Evolutionary conservation across 805 yeast species (phyloP), one percentile per base, ranked within the genome.

Genomic region (Yarrowia yakushimensis): DNA sequence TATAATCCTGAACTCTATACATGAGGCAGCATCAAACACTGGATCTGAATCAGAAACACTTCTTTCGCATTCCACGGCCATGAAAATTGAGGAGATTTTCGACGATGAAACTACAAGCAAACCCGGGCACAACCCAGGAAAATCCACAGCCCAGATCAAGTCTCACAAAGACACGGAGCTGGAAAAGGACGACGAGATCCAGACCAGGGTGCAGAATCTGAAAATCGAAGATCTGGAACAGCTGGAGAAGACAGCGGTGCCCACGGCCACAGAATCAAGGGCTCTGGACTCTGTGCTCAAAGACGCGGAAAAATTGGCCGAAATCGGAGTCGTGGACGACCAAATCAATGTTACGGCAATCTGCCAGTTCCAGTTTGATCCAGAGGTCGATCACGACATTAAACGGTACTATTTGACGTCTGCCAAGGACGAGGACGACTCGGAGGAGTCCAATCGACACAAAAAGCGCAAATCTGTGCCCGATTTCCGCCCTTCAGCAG

Each of bases 41-140:
- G n/a, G 37, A 17, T 25, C 15, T n/a, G 10, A 3, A 7, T 11
- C 23, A n/a, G n/a, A n/a, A n/a, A n/a, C n/a, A n/a, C n/a, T n/a
- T n/a, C n/a, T n/a, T n/a, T n/a, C n/a, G n/a, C n/a, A n/a, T n/a
- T n/a, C 11, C 3, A 4, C 27, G 9, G 27, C 18, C 8, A 48
- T 48, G 55, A 48, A 48, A 31, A 31, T 48, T 4, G 55, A 48
- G 30, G 55, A 48, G 55, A 48, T 48, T 22, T 48, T 48, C 55
- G 39, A 33, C 30, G 55, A 48, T 31, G 55, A 48, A 33, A 48
- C 55, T n/a, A 48, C 55, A 11, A 48, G 28, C 4, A 45, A 45
- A n/a, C 52, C 50, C 17, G 11, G 17, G 45, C 11, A 12, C 28
- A 41, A 23, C 7, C 28, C 18, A n/a, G 34, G 34, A 4, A n/a